Evolutionary conservation across 495 filamentous ascomycete species (phyloP).

Genomic region (Aspergillus conjunctus): DNA sequence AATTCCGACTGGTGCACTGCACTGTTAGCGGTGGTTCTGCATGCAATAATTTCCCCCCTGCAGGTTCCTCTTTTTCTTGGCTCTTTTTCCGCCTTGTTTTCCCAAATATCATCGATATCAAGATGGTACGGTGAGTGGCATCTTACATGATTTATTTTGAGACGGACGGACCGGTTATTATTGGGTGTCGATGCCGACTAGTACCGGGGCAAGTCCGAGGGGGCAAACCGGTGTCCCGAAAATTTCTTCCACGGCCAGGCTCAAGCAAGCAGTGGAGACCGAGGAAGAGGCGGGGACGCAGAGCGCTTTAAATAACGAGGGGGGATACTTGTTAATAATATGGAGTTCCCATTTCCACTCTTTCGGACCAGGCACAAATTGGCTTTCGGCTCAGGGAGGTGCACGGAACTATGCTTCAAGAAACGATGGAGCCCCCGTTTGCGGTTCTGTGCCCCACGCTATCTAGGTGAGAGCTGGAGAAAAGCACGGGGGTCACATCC

Average conservation of each 20-base stretch:
- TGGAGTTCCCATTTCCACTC: constrained; percentile 16
- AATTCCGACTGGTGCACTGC: neutral
- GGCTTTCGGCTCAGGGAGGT: constrained; percentile 25
- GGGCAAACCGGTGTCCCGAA: constrained; percentile 9
- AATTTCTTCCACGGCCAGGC: constrained; percentile 1
- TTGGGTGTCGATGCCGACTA: constrained; percentile 12
- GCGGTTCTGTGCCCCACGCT: constrained; percentile 25
- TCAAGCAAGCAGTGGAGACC: neutral
- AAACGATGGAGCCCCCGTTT: constrained; percentile 5
- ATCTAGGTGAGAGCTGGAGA: constrained; percentile 16
- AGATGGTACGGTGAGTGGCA: neutral
- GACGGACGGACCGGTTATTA: neutral
- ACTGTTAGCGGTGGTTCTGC: neutral
- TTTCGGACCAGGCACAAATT: constrained; percentile 10
- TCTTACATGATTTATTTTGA: neutral
- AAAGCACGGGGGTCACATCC: constrained; percentile 21
- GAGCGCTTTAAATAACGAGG: constrained; percentile 16
- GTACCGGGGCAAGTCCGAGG: constrained; percentile 22
- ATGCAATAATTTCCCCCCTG: neutral
- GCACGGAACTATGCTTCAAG: neutral
- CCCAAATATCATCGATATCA: neutral
- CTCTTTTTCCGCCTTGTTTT: neutral
- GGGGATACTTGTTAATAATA: constrained; percentile 8
- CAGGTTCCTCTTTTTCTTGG: neutral
- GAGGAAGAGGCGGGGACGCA: constrained; percentile 2